Evolutionary conservation across 495 filamentous ascomycete species (phyloP), one percentile per base, ranked within the genome.

Genomic region (Aspergillus conjunctus): DNA sequence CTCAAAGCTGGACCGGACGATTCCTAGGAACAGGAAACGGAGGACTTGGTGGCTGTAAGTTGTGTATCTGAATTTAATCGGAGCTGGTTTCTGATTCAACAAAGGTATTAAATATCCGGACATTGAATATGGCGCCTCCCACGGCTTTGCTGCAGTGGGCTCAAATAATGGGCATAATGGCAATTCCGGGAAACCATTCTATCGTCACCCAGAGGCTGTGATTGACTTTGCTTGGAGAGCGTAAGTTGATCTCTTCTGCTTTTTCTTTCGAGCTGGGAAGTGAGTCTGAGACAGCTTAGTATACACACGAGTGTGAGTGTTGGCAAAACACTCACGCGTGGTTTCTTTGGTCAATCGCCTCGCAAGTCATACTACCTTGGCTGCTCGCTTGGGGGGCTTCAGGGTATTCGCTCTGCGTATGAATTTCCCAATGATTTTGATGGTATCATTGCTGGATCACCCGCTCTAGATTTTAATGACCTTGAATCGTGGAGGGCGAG

Each of bases 371-470:
- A 79, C 51, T 81, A 76, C 54, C 43, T 74, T 10, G 78, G 78
- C 15, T 81, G 78, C 63, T 79, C 76, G 17, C 69, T 71, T 17
- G 78, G 77, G 7, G 78, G 78, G 4, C 64, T 70, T 8, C 71
- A 81, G 59, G 78, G 77, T 9, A 68, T 78, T 34, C 71, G 73
- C 59, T 59, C 63, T 8, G 70, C 69, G 14, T 66, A 74, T 37
- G 65, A 70, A 44, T 77, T 69, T 58, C 77, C 77, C 0, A 65
- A 64, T 6, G 71, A 75, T 33, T 80, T 86, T 60, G 84, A 89
- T 64, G 87, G 87, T 30, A 81, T 83, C 14, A 62, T 88, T 6
- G 76, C 79, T 31, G 83, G 82, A 7, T 77, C 81, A 18, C 78
- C 69, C 11, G 67, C 69, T 15, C 22, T 69, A 58, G 71, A 67